A percentile compares a stretch with the other conserved stretches of the same genome.
These are phyloP conservation scores for Xylaria scruposa DNA, from an alignment of 495 filamentous ascomycete genomes.

Conservation along the genomic window DNA sequence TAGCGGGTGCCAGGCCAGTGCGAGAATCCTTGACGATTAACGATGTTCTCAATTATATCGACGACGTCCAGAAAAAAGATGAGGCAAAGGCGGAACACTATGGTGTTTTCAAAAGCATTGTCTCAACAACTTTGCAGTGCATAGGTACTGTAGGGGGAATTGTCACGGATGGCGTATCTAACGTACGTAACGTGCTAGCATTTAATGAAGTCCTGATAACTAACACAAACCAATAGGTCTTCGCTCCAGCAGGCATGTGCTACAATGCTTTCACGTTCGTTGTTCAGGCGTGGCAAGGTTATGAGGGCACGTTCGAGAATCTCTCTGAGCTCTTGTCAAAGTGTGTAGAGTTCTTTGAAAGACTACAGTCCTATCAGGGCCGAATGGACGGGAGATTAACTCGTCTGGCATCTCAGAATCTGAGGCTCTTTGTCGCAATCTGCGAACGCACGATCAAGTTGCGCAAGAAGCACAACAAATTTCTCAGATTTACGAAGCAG, in stretches of 20 bases:
- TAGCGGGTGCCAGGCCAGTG: constrained; percentile 44
- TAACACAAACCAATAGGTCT: constrained; percentile 40
- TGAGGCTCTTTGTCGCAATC: constrained; percentile 50
- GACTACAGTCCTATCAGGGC: constrained; percentile 47
- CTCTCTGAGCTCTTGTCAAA: constrained; percentile 46
- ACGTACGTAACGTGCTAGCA: constrained; percentile 31
- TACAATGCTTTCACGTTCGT: constrained; percentile 49
- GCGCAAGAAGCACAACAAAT: constrained; percentile 41
- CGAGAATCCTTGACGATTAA: constrained; percentile 40
- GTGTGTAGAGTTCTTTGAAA: constrained; percentile 46
- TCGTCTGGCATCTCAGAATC: constrained; percentile 49
- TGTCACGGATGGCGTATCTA: constrained; percentile 42
- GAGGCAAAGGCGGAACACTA: constrained; percentile 40
- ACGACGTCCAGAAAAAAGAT: constrained; percentile 36
- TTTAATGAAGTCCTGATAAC: background rate
- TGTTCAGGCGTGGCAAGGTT: constrained; percentile 51
- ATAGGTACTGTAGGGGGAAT: constrained; percentile 47
- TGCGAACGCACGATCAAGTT: constrained; percentile 48
- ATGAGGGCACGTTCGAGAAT: constrained; percentile 47
- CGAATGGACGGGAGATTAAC: constrained; percentile 46
- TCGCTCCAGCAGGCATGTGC: constrained; percentile 48
- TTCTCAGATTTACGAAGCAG: constrained; percentile 44
- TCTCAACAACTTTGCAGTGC: constrained; percentile 46
- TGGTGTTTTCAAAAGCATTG: constrained; percentile 35
- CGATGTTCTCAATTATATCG: constrained; percentile 43